Percentiles rank a stretch among this genome's conserved stretches.
Evolutionary conservation across 1,139 yeast genomes (phyloP).

Genomic region (Protomyces lactucae-debilis): DNA sequence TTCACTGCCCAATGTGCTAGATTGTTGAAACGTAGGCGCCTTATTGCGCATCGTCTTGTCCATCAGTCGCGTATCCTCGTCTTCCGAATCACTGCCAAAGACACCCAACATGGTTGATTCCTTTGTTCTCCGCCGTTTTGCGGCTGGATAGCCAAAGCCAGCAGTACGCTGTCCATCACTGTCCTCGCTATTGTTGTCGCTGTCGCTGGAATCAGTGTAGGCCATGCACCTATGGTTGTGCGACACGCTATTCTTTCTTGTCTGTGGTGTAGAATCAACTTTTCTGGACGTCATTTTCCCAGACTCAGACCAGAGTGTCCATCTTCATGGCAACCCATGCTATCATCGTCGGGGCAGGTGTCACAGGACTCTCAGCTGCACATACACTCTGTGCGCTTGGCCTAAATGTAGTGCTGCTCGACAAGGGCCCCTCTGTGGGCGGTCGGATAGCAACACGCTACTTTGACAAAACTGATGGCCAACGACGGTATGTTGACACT

Average conservation of each 20-base stretch:
- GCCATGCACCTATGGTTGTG: background rate
- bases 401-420: slow-evolving; percentile 1
- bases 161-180: background rate
- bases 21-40: background rate
- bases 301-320: background rate
- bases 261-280: no score
- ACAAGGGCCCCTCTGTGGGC: slow-evolving; percentile 18
- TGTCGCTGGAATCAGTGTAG: background rate
- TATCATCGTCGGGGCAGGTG: slow-evolving; percentile 16
- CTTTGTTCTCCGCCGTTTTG: slow-evolving; percentile 16
- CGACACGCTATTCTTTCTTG: no score
- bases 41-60: slow-evolving; percentile 28
- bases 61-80: slow-evolving; percentile 1
- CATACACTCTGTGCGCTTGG: slow-evolving; percentile 10
- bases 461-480: background rate
- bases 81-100: slow-evolving; percentile 32
- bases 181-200: background rate
- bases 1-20: background rate
- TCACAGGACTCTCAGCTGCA: slow-evolving; percentile 19
- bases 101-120: slow-evolving; percentile 31
- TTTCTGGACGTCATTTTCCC: no score
- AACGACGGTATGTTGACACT: slow-evolving; percentile 10
- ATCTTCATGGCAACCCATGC: background rate
- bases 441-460: slow-evolving; percentile 22
- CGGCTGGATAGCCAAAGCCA: slow-evolving; percentile 2